Base-by-base conservation (phyloP, 1,284 basidiomycete genomes). In the Thecaphora thlaspeos region DNA sequence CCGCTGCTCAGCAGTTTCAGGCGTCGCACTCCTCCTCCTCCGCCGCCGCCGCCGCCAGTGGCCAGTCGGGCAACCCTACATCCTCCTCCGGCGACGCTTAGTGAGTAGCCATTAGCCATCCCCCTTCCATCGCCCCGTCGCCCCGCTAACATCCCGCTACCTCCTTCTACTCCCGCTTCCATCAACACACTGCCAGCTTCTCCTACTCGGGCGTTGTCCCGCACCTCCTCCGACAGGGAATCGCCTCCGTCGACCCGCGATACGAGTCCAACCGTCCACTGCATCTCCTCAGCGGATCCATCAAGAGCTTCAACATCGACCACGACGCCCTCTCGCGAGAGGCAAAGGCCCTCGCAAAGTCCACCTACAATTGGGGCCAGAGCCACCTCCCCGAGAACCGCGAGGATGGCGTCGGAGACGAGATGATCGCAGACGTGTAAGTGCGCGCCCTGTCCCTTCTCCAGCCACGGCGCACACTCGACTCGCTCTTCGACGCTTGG, bases 261-360 rank as follows among this genome's bases (percentile, higher is more conserved):
- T 70, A 66, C 61, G 65, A 74, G 32, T 61, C 66, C 14, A 70
- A 64, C 19, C 64, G 71, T 30, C 54, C 61, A 30, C 58, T 65
- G 36, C 68, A 72, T 36, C 46, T 72, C 24, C 58, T 72, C 28
- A 68, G 59, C 39, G 60, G 56, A 36, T 57, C 68, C 17, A 43
- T 74, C 55, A 72, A 74, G 41, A 51, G 55, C 39, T 48, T 72
- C 59, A 55, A 50, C 51, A 72, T 74, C 44, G 71, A 74, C 36
- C 61, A 73, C 39, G 57, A 68, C 22, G 71, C 70, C 4, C 50
- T 60, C 9, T 52, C 55, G 23, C 56, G 70, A 8, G 67, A 74
- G 48, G 59, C 61, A 4, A 70, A 70, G 46, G 18, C 53, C 41
- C 51, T 64, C 21, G 71, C 71, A 39, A 63, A 56, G 22, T 60